Base-by-base conservation (phyloP, 257 asterid genomes). In the Fraxinus pennsylvanica region DNA sequence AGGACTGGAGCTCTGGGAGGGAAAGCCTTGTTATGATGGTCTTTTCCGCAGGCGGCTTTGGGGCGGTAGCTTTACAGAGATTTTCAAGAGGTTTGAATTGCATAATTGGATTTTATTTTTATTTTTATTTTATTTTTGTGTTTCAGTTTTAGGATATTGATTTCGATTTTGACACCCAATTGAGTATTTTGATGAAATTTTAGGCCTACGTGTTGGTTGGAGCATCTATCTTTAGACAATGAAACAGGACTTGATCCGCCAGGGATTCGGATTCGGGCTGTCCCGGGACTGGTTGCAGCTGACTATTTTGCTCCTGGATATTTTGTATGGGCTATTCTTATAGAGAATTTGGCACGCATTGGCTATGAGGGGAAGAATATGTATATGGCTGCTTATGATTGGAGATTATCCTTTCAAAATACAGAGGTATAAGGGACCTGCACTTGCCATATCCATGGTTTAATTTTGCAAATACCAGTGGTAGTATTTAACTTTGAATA, bases 181-280 rank as follows among this genome's bases (percentile, higher is more conserved):
- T 82, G 74, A 52, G 39, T 8, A n/a, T 78, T 33, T 78, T 76
- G 75, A 6, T 74, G 69, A 72, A 63, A 39, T 73, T 82, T 36
- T 81, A 94, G 99, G 96, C 99, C 99, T 2, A 76, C 86, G 90
- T 95, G 99, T 76, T 93, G 96, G 98, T 80, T 95, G 91, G 99
- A 93, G 89, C 97, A 93, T 80, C 92, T 93, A 1, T 89, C 97
- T 13, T 68, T 95, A 84, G 96, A 95, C 91, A 91, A 90, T 79
- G 98, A 91, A 85, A 95, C 98, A 1, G 98, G 99, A 74, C 96
- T 95, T 12, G 98, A 95, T 76, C 97, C 98, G 1, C 93, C 94
- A 0, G 99, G 98, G 19, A 95, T 95, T 81, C 92, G 97, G 65
- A 94, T 95, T 0, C 91, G 98, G 17, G 87, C 99, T 1, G 92